These are phyloP conservation scores for Cruciata laevipes DNA, from an alignment of 257 asterid genomes.

Conservation along the genomic window DNA sequence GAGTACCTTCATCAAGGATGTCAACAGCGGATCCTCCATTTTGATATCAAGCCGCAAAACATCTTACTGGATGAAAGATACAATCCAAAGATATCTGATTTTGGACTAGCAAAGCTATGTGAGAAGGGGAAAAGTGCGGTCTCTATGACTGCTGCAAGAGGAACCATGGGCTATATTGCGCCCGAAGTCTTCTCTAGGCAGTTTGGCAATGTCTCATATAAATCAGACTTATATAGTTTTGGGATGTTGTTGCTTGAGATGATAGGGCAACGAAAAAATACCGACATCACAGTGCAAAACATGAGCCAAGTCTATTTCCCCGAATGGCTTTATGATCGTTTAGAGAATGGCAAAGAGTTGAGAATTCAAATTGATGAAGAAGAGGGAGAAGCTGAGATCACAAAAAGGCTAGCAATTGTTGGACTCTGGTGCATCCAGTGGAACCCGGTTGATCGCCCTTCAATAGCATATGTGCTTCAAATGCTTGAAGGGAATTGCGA, in stretches of 20 bases:
- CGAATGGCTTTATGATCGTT: neutral
- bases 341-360: neutral
- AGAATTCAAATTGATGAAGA: conserved; percentile 3
- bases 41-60: conserved; percentile 25
- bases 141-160: neutral
- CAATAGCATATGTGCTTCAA: neutral
- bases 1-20: conserved; percentile 21
- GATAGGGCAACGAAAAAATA: neutral
- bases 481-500: neutral
- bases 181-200: neutral
- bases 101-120: neutral
- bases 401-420: neutral
- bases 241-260: conserved; percentile 6
- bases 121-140: neutral
- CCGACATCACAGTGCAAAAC: neutral
- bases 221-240: neutral
- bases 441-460: neutral
- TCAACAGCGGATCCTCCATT: conserved; percentile 12
- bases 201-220: neutral
- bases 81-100: neutral
- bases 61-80: conserved; percentile 11
- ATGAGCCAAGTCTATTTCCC: neutral
- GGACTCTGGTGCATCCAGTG: conserved; percentile 8
- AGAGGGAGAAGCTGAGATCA: neutral
- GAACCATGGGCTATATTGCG: neutral